Evolutionary conservation across 768 basidiomycete species (phyloP), one percentile per base, ranked within the genome.

Genomic region (Agrocybe praecox): DNA sequence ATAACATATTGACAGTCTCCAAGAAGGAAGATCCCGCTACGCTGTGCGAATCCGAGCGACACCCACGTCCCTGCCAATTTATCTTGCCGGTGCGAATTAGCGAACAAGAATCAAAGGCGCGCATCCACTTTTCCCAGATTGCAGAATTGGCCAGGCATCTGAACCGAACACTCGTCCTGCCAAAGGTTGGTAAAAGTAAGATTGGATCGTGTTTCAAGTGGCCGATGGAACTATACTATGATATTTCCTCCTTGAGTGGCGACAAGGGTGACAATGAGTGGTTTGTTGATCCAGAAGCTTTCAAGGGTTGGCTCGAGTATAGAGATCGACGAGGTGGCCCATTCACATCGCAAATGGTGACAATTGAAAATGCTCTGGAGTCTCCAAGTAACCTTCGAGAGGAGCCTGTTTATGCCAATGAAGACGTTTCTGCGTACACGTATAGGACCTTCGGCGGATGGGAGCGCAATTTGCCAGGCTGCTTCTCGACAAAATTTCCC

Each of bases 51-150:
- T 62, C 67, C 14, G 15, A 50, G 7, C 19, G 18, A 11, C 59
- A 61, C 47, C 60, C 64, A 18, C 58, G 53, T 14, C 47, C 71
- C 1, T 82, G 80, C 52, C 74, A 75, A 6, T 80, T 82, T 61
- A 74, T 86, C 45, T 70, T 85, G 40, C 80, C 81, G 0, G 64
- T 79, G 11, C 75, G 77, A 4, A 71, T 86, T 23, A 73, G 74
- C 17, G 86, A 86, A 67, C 84, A 84, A 58, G 84, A 86, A 61
- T 83, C 83, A 26, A 84, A 83, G 58, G 81, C 83, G 1, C 76
- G 81, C 18, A 65, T 77, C 8, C 86, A 87, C 67, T 67, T 88
- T n/a, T 62, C 72, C 24, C 82, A 87, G 60, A 69, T 87, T 55
- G 61, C 76, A 0, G 68, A 70, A 3, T 79, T 87, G n/a, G 80